A percentile compares a stretch with the other conserved stretches of the same genome.
Evolutionary conservation across 768 basidiomycete genomes (phyloP).

Genomic region (Psilocybe azurescens): DNA sequence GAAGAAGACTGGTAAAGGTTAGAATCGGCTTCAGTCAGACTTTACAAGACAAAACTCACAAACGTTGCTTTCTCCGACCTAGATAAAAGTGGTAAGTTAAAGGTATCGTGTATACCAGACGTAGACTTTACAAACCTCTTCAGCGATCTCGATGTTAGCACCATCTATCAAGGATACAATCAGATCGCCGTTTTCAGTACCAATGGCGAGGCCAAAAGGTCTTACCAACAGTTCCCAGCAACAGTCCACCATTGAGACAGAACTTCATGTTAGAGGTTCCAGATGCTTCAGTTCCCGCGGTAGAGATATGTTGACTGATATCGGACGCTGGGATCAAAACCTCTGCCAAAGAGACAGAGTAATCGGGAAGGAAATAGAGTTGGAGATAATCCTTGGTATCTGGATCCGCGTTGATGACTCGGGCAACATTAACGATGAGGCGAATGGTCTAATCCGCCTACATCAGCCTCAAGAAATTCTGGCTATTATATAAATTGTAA

Average conservation of each 20-base stretch:
- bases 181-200: not conserved
- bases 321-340: conserved; percentile 91
- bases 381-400: conserved; percentile 88
- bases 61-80: conserved; percentile 85
- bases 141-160: conserved; percentile 96
- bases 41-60: conserved; percentile 59
- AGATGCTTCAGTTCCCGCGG: conserved; percentile 92
- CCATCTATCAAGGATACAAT: conserved; percentile 59
- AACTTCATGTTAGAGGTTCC: conserved; percentile 91
- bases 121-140: conserved; percentile 54
- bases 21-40: not conserved
- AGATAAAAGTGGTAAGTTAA: conserved; percentile 26
- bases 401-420: conserved; percentile 80
- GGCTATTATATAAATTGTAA: not conserved
- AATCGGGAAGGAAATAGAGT: conserved; percentile 96
- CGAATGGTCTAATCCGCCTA: conserved; percentile 71
- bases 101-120: too few species aligned
- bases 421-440: conserved; percentile 90
- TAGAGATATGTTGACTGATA: conserved; percentile 96
- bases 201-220: not conserved
- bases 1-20: conserved; percentile 72
- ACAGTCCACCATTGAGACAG: conserved; percentile 87
- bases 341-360: conserved; percentile 85
- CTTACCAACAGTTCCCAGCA: conserved; percentile 82
- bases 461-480: not conserved